phyloP scores from a whole-genome alignment of 164 flowering plant genomes.

The Vitis labrusca region DNA sequence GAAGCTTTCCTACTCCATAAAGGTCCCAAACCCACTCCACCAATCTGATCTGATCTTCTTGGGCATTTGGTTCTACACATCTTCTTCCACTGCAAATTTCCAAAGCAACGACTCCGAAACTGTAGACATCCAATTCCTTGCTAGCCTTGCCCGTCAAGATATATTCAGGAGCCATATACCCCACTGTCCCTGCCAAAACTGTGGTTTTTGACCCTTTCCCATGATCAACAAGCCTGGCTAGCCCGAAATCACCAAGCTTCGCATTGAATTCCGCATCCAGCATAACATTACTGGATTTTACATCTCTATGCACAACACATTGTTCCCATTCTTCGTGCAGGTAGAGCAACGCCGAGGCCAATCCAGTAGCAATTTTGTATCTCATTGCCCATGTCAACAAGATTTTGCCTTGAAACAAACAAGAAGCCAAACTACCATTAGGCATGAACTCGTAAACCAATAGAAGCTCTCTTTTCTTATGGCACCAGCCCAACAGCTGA shows the following conservation, averaged over 20 bases:
- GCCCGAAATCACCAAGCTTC: constrained; percentile 36
- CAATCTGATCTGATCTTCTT: background rate
- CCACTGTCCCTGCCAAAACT: constrained; percentile 25
- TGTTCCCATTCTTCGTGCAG: constrained; percentile 47
- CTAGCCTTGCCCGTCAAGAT: constrained; percentile 16
- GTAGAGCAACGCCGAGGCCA: constrained; percentile 34
- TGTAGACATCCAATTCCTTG: constrained; percentile 28
- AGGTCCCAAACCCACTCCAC: constrained; percentile 30
- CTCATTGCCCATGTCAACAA: constrained; percentile 30
- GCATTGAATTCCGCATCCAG: constrained; percentile 27
- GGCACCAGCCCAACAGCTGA: constrained; percentile 38
- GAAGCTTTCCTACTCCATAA: constrained; percentile 11
- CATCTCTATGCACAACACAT: constrained; percentile 35
- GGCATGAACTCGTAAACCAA: constrained; percentile 44
- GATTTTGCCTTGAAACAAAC: constrained; percentile 17
- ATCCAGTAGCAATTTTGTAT: constrained; percentile 27
- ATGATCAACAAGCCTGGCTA: constrained; percentile 34
- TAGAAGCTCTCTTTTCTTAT: constrained; percentile 22
- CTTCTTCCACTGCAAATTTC: constrained; percentile 24
- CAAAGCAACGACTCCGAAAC: constrained; percentile 28
- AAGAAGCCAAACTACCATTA: constrained; percentile 34
- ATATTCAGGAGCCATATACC: constrained; percentile 36
- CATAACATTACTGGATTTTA: constrained; percentile 29
- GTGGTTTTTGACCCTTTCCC: constrained; percentile 18
- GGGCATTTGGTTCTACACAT: background rate